These are phyloP conservation scores for Phytophthora tentaculata DNA, from an alignment of 352 stramenopile genomes.

Conservation along the genomic window DNA sequence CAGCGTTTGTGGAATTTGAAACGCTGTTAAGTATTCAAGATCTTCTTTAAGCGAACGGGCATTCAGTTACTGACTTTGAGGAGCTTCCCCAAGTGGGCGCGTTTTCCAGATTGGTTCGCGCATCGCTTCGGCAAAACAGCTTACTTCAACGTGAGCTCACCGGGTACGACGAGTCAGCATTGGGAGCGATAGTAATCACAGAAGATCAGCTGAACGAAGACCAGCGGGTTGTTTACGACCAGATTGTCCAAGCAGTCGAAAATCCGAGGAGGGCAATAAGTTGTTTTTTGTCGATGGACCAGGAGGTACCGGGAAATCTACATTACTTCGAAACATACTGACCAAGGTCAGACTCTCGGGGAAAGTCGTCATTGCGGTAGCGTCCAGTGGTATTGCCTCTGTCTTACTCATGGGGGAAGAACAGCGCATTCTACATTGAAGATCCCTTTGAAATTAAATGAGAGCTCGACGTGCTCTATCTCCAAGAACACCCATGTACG, in stretches of 20 bases:
- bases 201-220: background rate
- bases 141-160: background rate
- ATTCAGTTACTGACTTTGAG: background rate
- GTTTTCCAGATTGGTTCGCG: background rate
- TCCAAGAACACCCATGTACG: background rate
- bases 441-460: background rate
- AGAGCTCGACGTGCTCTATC: background rate
- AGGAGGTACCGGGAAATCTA: background rate
- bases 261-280: background rate
- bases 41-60: background rate
- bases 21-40: background rate
- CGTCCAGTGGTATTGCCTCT: background rate
- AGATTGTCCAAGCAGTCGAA: background rate
- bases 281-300: background rate
- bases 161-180: background rate
- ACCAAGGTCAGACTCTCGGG: background rate
- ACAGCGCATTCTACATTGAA: background rate
- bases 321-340: background rate
- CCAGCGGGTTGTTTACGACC: background rate
- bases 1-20: background rate
- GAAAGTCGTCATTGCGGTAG: background rate
- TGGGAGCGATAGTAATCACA: background rate
- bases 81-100: background rate
- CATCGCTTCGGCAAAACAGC: background rate
- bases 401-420: background rate